Base-by-base conservation (phyloP, 208 protist genomes). In the Crithidia sp. region DNA sequence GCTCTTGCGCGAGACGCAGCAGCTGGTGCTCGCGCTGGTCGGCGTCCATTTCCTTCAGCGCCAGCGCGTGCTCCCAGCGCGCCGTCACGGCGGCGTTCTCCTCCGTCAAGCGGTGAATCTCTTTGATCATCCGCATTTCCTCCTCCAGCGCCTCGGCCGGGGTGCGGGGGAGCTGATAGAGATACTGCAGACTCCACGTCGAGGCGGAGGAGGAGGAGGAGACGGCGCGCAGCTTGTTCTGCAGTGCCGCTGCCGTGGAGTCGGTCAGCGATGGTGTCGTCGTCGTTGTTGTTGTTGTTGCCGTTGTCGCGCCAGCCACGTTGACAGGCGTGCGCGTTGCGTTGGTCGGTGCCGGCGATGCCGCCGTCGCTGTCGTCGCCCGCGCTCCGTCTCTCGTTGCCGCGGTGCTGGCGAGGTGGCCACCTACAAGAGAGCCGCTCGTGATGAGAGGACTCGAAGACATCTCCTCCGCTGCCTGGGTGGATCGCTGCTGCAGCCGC, bases 51-150 rank as follows among this genome's bases (percentile, higher is more conserved):
- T 81, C 66, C 77, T 78, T 77, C 43, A 87, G 19, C 39, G 77
- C 74, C 43, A 69, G 37, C 9, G 73, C 17, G 71, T 88, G 78
- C 13, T 81, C 39, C 40, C 83, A 60, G 4, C 75, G 75, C 0
- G 63, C 74, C 43, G 76, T 70, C 2, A 94, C 76, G 40, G 65
- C 63, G 12, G 55, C 69, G 39, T 89, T 86, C 49, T 81, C 76
- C 54, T 83, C 81, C 12, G 43, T 62, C 28, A 85, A 65, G 5
- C 67, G 71, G 36, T 75, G 66, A n/a, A 94, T 17, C 50, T 82
- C 76, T 53, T 86, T 79, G 12, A 89, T 62, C 56, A 94, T 77
- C n/a, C 74, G 72, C 69, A 92, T 54, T 63, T 91, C 76, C 78
- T 86, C 86, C 56, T 83, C 71, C 40, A 91, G 69, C 2, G 81